Evolutionary conservation across 2,329 filamentous ascomycete species (phyloP), one percentile per base, ranked within the genome.

Genomic region (Diaporthe citrichinensis): DNA sequence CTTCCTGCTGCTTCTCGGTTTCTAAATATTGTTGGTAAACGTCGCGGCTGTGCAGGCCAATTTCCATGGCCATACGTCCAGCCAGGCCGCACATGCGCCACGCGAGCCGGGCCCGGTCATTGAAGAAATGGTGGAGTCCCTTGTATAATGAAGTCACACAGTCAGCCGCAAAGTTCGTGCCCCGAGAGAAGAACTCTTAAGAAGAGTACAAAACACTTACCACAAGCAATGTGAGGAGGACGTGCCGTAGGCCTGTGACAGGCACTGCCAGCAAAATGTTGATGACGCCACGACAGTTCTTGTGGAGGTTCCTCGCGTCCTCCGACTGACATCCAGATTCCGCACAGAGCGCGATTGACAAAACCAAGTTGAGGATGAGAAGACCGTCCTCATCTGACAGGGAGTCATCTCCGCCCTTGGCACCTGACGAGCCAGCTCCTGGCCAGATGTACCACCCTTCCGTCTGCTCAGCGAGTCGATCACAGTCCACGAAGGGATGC

Each of bases 1-100:
- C 53, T 34, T 31, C 25, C 20, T 57, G 53, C 28, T 57, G 53
- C 28, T 57, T 34, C 23, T 57, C 53, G 12, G 53, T 57, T 25
- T 57, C 53, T 25, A 57, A 25, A 12, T 34, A 57, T 6, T 34
- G 53, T 9, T 57, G 53, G 20, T 57, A 39, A 23, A 53, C 34
- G n/a, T 71, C 67, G 14, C 34, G 44, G 31, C 51, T 53, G 28
- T 71, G 67, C 49, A 71, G 67, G 20, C 67, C 67, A 4, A 71
- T 34, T 28, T 71, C 67, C 67, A 71, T 71, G 4, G 51, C 34
- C 14, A 53, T 55, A 20, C 67, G 67, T 28, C 67, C 67, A 15
- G 67, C 67, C 2, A 71, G 49, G 23, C 67, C 67, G n/a, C 67
- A 71, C 67, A 71, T 71, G 17, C 67, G 67, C 67, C 67, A 71